Base-by-base conservation (phyloP, 305 asterid genomes). In the Fraxinus baroniana region DNA sequence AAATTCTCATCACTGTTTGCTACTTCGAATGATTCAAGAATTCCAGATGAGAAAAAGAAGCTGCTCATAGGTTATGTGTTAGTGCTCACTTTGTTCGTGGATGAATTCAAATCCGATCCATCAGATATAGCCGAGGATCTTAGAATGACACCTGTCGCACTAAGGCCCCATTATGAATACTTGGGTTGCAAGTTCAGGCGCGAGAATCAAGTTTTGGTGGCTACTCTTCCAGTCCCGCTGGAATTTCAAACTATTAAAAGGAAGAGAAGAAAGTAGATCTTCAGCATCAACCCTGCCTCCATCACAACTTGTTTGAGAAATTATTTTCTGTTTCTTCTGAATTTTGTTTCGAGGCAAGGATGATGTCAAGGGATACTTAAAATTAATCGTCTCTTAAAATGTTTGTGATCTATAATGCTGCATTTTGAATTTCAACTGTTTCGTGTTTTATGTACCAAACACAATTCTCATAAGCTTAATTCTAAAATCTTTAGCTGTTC, bases 51-150 rank as follows among this genome's bases (percentile, higher is more conserved):
- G 15, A 91, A 87, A 83, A 88, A 39, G 74, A 81, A 86, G 15
- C 89, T 94, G 81, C 98, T 96, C 33, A 87, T 93, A 66, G 86
- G 88, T 86, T 93, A 93, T 76, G 90, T 94, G 9, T 87, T 96
- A 83, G 98, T 96, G 83, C 98, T 96, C 77, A 87, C 98, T 37
- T 84, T 96, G 26, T 89, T 93, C 70, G 97, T 71, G 35, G 98
- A 94, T 68, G 86, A 92, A 73, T 96, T 96, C 85, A 84, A 83
- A 39, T 82, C 95, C 1, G 94, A 96, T 80, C 89, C 87, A 1
- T 41, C 91, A 1, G 98, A 96, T 80, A 91, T 96, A 79, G 91
- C 95, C 68, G 91, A 87, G 89, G 99, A 96, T 90, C 90, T 96
- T 46, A 91, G 95, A 64, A 91, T 92, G 89, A 76, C 77, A 74